These are phyloP conservation scores for Hypericum perforatum DNA, from an alignment of 345 rosid species.

Conservation along the genomic window DNA sequence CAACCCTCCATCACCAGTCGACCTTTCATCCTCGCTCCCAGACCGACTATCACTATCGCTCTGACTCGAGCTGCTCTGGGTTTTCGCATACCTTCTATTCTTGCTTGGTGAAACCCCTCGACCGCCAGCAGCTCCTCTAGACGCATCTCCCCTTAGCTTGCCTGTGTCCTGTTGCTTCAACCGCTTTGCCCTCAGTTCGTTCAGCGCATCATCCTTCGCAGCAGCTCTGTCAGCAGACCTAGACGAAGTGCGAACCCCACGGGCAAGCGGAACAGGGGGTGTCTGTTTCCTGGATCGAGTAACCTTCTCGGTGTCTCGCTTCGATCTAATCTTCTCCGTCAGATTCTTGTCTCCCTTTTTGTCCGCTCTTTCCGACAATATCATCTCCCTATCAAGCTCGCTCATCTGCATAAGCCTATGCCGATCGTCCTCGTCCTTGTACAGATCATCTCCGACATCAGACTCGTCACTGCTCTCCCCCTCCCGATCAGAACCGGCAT, in stretches of 20 bases:
- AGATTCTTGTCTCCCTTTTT: constrained; percentile 85
- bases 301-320: constrained; percentile 61
- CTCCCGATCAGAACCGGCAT: constrained; percentile 48
- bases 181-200: constrained; percentile 83
- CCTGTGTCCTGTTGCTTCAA: constrained; percentile 91
- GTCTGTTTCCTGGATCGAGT: constrained; percentile 54
- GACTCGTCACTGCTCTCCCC: constrained; percentile 76
- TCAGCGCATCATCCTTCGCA: constrained; percentile 86
- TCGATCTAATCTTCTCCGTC: constrained; percentile 68
- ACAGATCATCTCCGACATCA: constrained; percentile 84
- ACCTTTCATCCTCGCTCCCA: constrained; percentile 80
- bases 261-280: constrained; percentile 49
- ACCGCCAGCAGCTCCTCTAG: constrained; percentile 52
- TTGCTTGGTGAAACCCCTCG: constrained; percentile 60
- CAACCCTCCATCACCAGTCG: constrained; percentile 75
- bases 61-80: constrained; percentile 77
- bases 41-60: constrained; percentile 81
- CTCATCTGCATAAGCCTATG: constrained; percentile 66
- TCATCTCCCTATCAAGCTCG: constrained; percentile 90
- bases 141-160: constrained; percentile 66
- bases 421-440: constrained; percentile 78
- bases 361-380: constrained; percentile 74
- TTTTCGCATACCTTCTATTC: constrained; percentile 40
- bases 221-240: constrained; percentile 93
- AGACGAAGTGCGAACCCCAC: constrained; percentile 69